Evolutionary conservation across 2,329 filamentous ascomycete genomes (phyloP).

Genomic region (Raffaelea ambrosiae): DNA sequence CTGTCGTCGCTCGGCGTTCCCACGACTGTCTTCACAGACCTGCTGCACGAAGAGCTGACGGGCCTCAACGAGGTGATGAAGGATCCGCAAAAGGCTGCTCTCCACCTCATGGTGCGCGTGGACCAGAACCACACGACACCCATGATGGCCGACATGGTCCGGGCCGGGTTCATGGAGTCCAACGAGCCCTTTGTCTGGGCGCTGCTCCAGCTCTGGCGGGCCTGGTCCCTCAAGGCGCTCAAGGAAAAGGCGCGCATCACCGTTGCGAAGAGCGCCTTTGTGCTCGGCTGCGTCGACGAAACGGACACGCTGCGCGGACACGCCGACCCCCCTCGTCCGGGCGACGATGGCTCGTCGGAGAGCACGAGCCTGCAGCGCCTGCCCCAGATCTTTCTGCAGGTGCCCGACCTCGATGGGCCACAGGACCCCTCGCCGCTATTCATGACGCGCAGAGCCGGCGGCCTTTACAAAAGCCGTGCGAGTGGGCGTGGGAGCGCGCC

Average conservation of each 20-base stretch:
- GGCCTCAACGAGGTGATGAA: slow-evolving; percentile 63
- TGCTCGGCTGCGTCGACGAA: slow-evolving; percentile 86
- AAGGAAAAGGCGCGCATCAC: slow-evolving; percentile 88
- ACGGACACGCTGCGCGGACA: slow-evolving; percentile 68
- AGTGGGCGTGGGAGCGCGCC: slow-evolving; percentile 21
- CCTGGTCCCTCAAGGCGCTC: slow-evolving; percentile 81
- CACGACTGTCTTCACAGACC: slow-evolving; percentile 55
- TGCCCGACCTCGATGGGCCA: slow-evolving; percentile 39
- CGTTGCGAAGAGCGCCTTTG: slow-evolving; percentile 74
- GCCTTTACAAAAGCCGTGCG: slow-evolving; percentile 11
- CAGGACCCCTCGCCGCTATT: slow-evolving; percentile 30
- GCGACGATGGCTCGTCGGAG: slow-evolving; percentile 9
- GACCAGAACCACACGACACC: slow-evolving; percentile 80
- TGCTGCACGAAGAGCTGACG: slow-evolving; percentile 59
- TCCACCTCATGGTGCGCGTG: slow-evolving; percentile 63
- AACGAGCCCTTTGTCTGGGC: slow-evolving; percentile 77
- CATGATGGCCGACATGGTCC: slow-evolving; percentile 65
- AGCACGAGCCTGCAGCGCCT: slow-evolving; percentile 39
- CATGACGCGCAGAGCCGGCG: background rate
- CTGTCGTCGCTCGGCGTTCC: slow-evolving; percentile 68
- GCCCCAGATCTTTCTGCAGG: slow-evolving; percentile 84
- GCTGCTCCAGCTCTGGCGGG: slow-evolving; percentile 72
- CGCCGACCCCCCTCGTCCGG: slow-evolving; percentile 21
- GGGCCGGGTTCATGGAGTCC: slow-evolving; percentile 66
- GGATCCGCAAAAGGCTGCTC: slow-evolving; percentile 53